Percentiles rank a stretch among this genome's conserved stretches.
Evolutionary conservation across 2,329 filamentous ascomycete species (phyloP).

Genomic region (Scedosporium aurantiacum): DNA sequence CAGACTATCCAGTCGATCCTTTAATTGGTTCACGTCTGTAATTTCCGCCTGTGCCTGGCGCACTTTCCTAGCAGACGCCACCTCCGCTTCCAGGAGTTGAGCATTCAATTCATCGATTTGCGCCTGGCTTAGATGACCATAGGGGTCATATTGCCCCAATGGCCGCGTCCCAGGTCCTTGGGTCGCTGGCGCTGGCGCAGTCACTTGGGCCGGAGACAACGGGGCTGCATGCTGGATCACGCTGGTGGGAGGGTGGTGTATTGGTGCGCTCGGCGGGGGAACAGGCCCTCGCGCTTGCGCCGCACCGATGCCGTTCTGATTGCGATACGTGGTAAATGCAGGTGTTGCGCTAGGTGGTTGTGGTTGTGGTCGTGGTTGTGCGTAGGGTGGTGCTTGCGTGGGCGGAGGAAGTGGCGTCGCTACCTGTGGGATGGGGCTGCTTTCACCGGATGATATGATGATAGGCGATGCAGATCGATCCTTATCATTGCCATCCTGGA

Average conservation of each 20-base stretch:
- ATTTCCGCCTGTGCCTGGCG: not conserved
- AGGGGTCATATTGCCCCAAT: slow-evolving; percentile 23
- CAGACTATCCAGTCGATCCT: slow-evolving; percentile 27
- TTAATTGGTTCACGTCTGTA: not conserved
- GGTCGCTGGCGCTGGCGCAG: not conserved
- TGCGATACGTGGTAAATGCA: not conserved
- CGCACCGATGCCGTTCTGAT: not conserved
- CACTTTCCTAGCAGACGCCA: not conserved
- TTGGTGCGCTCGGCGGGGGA: not conserved
- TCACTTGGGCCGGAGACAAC: slow-evolving; percentile 5
- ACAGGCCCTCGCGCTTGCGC: not conserved
- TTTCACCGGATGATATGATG: not conserved
- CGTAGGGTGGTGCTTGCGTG: not conserved
- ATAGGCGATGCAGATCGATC: not conserved
- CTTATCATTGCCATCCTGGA: not conserved
- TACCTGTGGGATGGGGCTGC: not conserved
- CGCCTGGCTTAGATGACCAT: slow-evolving; percentile 29
- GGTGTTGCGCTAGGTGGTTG: not conserved
- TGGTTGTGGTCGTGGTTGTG: not conserved
- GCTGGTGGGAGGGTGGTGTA: not conserved
- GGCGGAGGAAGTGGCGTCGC: not conserved
- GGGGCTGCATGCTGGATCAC: not conserved
- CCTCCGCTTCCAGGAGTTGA: slow-evolving; percentile 20
- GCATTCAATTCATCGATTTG: slow-evolving; percentile 11
- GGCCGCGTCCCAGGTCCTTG: not conserved